These are phyloP conservation scores for Termitomyces sp. DNA, from an alignment of 768 basidiomycete species.

Conservation along the genomic window DNA sequence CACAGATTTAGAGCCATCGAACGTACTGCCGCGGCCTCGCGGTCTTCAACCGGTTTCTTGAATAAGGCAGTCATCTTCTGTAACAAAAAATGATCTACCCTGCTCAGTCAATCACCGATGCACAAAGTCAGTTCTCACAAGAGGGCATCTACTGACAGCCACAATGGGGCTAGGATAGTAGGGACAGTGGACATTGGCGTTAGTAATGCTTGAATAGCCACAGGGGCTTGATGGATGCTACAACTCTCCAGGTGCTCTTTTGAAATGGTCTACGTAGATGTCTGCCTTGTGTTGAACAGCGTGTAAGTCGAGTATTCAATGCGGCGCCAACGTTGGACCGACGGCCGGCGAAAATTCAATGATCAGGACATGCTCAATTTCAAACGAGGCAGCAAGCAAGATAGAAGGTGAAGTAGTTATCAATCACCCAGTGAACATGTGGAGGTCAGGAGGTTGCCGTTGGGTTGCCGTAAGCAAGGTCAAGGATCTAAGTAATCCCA, in stretches of 20 bases:
- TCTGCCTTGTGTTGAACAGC: not conserved
- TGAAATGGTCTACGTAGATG: not conserved
- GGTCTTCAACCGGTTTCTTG: not conserved
- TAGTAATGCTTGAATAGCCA: not conserved
- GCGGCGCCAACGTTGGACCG: not conserved
- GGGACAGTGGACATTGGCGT: not conserved
- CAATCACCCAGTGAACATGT: not conserved
- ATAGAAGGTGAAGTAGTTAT: not conserved
- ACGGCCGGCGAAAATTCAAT: not conserved
- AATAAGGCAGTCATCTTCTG: not conserved
- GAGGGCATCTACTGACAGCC: not conserved
- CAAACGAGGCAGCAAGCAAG: not conserved
- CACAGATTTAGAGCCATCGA: not conserved
- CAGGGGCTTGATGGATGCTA: not conserved
- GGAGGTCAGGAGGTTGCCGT: not conserved
- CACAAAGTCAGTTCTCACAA: not conserved
- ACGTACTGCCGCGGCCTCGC: too few species aligned
- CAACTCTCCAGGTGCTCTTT: not conserved
- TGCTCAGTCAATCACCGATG: not conserved
- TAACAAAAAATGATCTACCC: too few species aligned
- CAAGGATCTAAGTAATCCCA: too few species aligned
- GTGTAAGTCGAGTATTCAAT: not conserved
- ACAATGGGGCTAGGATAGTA: too few species aligned
- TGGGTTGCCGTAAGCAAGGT: too few species aligned
- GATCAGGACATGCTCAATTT: not conserved